phyloP scores from a whole-genome alignment of 805 yeast species.

The Phaffomyces opuntiae region DNA sequence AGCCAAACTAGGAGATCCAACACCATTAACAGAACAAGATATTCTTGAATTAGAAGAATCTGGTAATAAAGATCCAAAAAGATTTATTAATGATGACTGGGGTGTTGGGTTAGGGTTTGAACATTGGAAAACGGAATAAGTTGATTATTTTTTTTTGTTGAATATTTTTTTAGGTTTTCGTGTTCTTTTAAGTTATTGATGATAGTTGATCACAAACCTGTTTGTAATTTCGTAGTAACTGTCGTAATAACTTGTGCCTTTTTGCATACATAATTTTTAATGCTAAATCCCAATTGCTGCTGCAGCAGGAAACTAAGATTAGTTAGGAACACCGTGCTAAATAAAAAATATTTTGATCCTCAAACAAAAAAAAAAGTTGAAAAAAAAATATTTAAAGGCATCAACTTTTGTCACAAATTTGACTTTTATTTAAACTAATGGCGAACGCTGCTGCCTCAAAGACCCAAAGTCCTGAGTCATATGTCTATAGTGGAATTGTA shows the following conservation, averaged over 20 bases:
- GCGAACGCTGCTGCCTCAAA: slow-evolving; percentile 26
- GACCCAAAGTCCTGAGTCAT: slow-evolving; percentile 57
- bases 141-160: not conserved
- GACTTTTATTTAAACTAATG: not conserved
- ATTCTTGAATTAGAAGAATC: slow-evolving; percentile 28
- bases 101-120: slow-evolving; percentile 16
- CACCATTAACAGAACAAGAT: slow-evolving; percentile 36
- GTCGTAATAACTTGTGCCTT: no score
- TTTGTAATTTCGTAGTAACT: no score
- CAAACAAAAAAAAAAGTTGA: not conserved
- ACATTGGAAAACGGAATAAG: slow-evolving; percentile 8
- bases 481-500: slow-evolving; percentile 46
- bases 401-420: no score
- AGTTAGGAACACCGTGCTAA: not conserved
- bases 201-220: no score
- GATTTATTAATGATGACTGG: slow-evolving; percentile 25
- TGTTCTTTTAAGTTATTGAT: no score
- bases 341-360: no score
- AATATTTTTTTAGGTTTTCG: not conserved
- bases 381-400: not conserved
- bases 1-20: slow-evolving; percentile 29
- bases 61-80: slow-evolving; percentile 26
- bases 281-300: no score
- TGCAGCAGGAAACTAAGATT: no score
- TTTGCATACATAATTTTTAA: no score